Evolutionary conservation across 1,284 basidiomycete species (phyloP).

Genomic region (Naganishia albida): DNA sequence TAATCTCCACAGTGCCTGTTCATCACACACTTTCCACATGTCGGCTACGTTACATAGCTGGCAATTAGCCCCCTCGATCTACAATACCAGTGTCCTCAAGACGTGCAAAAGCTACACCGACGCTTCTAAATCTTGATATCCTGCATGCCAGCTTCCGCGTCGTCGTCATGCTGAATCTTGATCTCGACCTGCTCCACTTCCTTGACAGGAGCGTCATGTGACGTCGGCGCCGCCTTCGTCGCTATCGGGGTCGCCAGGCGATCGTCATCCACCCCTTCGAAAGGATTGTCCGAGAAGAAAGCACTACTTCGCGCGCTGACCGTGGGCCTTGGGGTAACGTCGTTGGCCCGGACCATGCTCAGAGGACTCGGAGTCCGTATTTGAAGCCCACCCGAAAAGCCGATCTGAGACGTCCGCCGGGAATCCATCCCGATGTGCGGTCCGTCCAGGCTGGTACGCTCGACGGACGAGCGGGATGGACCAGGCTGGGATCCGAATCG

Average conservation of each 20-base stretch:
- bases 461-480: slow-evolving; percentile 9
- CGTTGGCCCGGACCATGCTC: slow-evolving; percentile 16
- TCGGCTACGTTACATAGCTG: no score
- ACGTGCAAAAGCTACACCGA: no score
- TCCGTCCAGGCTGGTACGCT: slow-evolving; percentile 9
- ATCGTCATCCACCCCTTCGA: neutral
- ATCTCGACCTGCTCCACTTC: neutral
- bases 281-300: slow-evolving; percentile 9
- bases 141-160: slow-evolving; percentile 17
- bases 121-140: slow-evolving; percentile 12
- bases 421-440: slow-evolving; percentile 9
- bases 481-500: slow-evolving; percentile 21
- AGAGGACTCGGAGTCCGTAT: slow-evolving; percentile 24
- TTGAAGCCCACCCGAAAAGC: neutral
- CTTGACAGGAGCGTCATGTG: slow-evolving; percentile 1
- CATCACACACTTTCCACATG: no score
- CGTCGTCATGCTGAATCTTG: slow-evolving; percentile 11
- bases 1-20: no score
- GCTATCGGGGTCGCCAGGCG: neutral
- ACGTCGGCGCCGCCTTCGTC: no score
- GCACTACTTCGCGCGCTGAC: slow-evolving; percentile 5
- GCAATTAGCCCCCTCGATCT: no score
- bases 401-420: slow-evolving; percentile 10
- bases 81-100: no score
- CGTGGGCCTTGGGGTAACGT: slow-evolving; percentile 14